These are phyloP conservation scores for Citeromyces nyonsensis DNA, from an alignment of 805 yeast species.

Conservation along the genomic window DNA sequence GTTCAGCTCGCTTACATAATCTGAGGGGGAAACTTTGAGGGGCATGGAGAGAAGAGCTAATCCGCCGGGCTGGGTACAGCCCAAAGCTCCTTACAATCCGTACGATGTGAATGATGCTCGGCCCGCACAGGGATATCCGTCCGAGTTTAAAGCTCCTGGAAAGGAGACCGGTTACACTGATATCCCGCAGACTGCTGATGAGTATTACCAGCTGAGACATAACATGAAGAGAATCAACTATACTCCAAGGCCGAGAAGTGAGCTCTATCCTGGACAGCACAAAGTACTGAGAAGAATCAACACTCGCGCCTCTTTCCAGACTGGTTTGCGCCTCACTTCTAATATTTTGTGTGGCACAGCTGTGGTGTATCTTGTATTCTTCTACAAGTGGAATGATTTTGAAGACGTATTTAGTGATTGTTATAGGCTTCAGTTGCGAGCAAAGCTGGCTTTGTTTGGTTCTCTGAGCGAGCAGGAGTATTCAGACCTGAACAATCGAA, in stretches of 20 bases:
- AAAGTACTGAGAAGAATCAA: constrained; percentile 51
- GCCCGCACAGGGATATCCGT: constrained; percentile 78
- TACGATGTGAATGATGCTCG: constrained; percentile 64
- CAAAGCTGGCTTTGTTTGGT: constrained; percentile 39
- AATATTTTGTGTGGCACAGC: constrained; percentile 30
- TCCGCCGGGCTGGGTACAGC: constrained; percentile 70
- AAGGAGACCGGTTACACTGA: constrained; percentile 26
- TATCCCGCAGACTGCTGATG: constrained; percentile 52
- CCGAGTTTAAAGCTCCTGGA: constrained; percentile 62
- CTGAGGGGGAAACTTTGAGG: too few species aligned
- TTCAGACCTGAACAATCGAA: constrained; percentile 33
- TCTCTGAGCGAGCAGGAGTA: constrained; percentile 39
- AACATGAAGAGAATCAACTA: constrained; percentile 64
- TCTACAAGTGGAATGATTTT: constrained; percentile 72
- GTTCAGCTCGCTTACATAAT: too few species aligned
- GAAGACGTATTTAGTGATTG: constrained; percentile 62
- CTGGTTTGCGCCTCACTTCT: constrained; percentile 47
- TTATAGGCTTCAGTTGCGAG: constrained; percentile 41
- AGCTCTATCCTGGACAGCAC: constrained; percentile 64
- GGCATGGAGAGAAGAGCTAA: constrained; percentile 49
- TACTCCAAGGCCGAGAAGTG: constrained; percentile 65
- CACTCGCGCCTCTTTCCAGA: constrained; percentile 32
- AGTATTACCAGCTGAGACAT: constrained; percentile 50
- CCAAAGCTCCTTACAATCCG: constrained; percentile 76
- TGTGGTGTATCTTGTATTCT: constrained; percentile 46